Conservation (phyloP, 192 early-diverging fungal species). For the Martensiomyces pterosporus region DNA sequence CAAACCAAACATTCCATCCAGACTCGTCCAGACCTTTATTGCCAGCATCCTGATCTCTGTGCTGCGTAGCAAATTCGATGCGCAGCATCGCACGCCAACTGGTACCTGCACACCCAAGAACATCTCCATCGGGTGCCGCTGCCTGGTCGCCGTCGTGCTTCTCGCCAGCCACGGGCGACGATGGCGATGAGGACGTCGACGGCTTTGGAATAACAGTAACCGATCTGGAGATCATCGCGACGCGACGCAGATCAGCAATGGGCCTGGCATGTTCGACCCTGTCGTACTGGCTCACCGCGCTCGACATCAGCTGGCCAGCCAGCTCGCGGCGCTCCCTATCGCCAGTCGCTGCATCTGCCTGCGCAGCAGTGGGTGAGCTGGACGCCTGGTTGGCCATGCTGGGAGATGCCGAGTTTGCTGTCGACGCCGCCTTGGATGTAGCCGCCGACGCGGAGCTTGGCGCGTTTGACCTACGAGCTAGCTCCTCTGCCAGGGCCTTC, state of each 20-base stretch:
- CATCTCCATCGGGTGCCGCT: too few species aligned
- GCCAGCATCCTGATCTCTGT: not conserved
- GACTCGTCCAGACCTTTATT: constrained; percentile 1
- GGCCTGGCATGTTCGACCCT: constrained; percentile 23
- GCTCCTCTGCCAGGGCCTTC: constrained; percentile 23
- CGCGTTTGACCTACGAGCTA: constrained; percentile 27
- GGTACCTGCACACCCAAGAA: constrained; percentile 24
- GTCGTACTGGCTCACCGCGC: constrained; percentile 32
- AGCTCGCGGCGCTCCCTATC: not conserved
- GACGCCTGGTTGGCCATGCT: constrained; percentile 3
- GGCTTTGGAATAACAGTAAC: constrained; percentile 2
- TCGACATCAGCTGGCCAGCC: constrained; percentile 11
- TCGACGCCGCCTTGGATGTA: constrained; percentile 10
- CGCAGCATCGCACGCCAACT: constrained; percentile 43
- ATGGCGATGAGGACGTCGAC: not conserved
- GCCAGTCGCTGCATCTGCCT: not conserved
- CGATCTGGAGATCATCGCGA: constrained; percentile 10
- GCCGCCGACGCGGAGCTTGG: constrained; percentile 18
- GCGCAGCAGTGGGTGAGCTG: constrained; percentile 7
- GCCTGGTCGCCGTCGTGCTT: too few species aligned
- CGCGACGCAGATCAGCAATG: constrained; percentile 25
- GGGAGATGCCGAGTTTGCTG: constrained; percentile 4
- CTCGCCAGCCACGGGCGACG: not conserved
- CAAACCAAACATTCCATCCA: constrained; percentile 45
- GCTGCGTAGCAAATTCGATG: constrained; percentile 30